Evolutionary conservation across 2,329 filamentous ascomycete genomes (phyloP).

Genomic region (Trichoderma sp.): DNA sequence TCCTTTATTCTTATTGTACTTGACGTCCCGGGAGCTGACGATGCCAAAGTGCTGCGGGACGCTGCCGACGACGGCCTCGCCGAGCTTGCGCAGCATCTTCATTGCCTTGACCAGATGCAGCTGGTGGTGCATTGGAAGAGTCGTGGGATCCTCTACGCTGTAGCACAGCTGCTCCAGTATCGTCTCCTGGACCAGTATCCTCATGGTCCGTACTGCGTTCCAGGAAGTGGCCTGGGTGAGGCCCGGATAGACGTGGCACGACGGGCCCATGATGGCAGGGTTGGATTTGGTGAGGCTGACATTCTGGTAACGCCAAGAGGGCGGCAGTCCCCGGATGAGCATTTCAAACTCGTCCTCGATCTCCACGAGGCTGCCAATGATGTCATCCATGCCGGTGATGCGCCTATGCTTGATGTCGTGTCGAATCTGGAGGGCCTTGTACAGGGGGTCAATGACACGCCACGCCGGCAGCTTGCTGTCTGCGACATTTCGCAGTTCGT

Average conservation of each 20-base stretch:
- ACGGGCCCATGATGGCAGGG: slow-evolving; percentile 44
- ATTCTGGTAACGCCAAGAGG: slow-evolving; percentile 46
- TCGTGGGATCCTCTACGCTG: slow-evolving; percentile 34
- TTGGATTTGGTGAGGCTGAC: slow-evolving; percentile 44
- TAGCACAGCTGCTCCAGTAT: slow-evolving; percentile 47
- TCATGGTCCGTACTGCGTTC: slow-evolving; percentile 50
- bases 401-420: slow-evolving; percentile 47
- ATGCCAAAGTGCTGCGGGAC: slow-evolving; percentile 54
- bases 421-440: slow-evolving; percentile 49
- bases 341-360: slow-evolving; percentile 48
- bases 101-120: slow-evolving; percentile 42
- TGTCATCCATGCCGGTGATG: slow-evolving; percentile 40
- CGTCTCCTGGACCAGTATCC: slow-evolving; percentile 52
- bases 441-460: slow-evolving; percentile 48
- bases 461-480: slow-evolving; percentile 45
- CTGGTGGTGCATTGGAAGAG: slow-evolving; percentile 37
- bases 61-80: slow-evolving; percentile 48
- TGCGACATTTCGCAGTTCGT: slow-evolving; percentile 42
- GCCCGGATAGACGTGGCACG: slow-evolving; percentile 51
- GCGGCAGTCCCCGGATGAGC: slow-evolving; percentile 43
- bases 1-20: slow-evolving; percentile 29
- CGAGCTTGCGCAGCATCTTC: slow-evolving; percentile 42
- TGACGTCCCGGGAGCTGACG: slow-evolving; percentile 45
- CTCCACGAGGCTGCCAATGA: slow-evolving; percentile 41
- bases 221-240: slow-evolving; percentile 49